A percentile compares a stretch with the other conserved stretches of the same genome.
Evolutionary conservation across 352 stramenopile genomes (phyloP).

Genomic region (Globisporangium viniferum): DNA sequence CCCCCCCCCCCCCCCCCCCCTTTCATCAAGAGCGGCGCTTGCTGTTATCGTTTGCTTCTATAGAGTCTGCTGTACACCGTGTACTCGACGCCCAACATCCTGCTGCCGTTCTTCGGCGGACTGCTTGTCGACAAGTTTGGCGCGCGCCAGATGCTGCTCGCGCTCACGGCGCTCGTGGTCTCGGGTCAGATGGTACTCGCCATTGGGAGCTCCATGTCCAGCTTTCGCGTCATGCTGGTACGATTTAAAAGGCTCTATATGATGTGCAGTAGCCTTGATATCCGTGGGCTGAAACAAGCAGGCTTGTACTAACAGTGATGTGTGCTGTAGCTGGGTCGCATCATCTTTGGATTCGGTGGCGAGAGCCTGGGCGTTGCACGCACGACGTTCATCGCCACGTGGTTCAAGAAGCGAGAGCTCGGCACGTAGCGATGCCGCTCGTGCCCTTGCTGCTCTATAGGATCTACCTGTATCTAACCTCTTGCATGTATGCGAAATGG

Average conservation of each 20-base stretch:
- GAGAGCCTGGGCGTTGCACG: constrained; percentile 77
- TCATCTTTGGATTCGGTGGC: constrained; percentile 82
- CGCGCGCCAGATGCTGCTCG: constrained; percentile 48
- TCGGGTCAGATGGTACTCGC: constrained; percentile 68
- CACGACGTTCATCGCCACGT: constrained; percentile 68
- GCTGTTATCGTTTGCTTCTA: background rate
- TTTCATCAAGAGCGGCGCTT: constrained; percentile 1
- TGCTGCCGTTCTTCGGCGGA: constrained; percentile 83
- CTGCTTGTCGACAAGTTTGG: constrained; percentile 72
- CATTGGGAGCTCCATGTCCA: constrained; percentile 44
- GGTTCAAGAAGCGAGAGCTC: constrained; percentile 81
- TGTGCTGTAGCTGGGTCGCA: constrained; percentile 46
- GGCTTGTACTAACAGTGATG: background rate
- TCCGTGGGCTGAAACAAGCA: background rate
- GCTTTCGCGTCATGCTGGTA: constrained; percentile 47
- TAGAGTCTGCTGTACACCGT: constrained; percentile 86
- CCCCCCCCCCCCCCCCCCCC: background rate
- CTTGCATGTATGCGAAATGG: background rate
- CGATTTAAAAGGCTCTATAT: background rate
- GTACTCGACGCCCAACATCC: constrained; percentile 81
- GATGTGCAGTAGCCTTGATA: background rate
- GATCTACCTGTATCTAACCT: background rate
- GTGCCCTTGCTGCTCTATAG: background rate
- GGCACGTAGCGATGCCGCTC: constrained; percentile 16
- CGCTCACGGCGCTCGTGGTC: constrained; percentile 61